Conservation (phyloP, 352 stramenopile genomes). For the Phytophthora nicotianae region DNA sequence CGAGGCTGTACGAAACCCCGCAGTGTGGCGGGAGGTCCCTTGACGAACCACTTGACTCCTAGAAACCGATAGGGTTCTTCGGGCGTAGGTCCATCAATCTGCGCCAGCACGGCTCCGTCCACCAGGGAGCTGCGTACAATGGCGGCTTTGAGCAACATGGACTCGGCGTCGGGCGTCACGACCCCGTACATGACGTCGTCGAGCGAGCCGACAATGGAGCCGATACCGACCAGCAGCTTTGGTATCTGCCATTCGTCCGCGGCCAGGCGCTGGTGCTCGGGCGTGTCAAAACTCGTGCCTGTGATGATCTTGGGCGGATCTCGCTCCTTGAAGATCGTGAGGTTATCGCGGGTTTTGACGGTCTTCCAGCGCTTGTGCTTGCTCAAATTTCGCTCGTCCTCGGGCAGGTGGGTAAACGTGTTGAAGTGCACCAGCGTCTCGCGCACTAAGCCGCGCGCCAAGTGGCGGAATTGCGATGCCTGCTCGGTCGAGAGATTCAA, state of each 20-base stretch:
- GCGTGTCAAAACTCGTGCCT: conserved; percentile 31
- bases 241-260: conserved; percentile 47
- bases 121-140: conserved; percentile 41
- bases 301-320: conserved; percentile 34
- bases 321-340: conserved; percentile 50
- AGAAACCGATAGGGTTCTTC: conserved; percentile 50
- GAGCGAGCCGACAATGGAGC: conserved; percentile 51
- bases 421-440: conserved; percentile 43
- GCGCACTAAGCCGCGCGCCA: conserved; percentile 36
- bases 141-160: conserved; percentile 49
- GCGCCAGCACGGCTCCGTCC: conserved; percentile 43
- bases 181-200: conserved; percentile 72
- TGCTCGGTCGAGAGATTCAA: conserved; percentile 35
- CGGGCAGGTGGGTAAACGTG: conserved; percentile 25
- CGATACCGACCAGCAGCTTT: conserved; percentile 51
- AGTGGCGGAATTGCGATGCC: conserved; percentile 26
- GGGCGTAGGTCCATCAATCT: conserved; percentile 36
- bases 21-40: conserved; percentile 35
- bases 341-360: conserved; percentile 49
- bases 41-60: conserved; percentile 60
- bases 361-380: conserved; percentile 46
- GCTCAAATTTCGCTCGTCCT: conserved; percentile 21
- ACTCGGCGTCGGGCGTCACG: conserved; percentile 37
- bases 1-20: conserved; percentile 39
- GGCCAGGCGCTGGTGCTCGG: conserved; percentile 37